These are phyloP conservation scores for Cucumis melo DNA, from an alignment of 306 rosid genomes.

Conservation along the genomic window DNA sequence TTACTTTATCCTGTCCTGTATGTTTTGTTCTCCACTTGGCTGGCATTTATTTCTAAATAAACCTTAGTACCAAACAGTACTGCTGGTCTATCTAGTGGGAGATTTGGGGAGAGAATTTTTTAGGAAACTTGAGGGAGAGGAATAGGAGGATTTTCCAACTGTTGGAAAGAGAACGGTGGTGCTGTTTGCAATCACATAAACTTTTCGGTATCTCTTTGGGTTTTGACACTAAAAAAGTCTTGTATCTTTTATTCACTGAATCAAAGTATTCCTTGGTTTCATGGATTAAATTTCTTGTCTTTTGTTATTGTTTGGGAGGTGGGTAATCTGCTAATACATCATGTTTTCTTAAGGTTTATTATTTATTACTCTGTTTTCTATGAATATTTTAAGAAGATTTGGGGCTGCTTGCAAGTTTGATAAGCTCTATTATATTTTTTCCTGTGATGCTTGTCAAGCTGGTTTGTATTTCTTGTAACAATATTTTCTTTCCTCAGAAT, in stretches of 20 bases:
- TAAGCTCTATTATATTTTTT: not conserved
- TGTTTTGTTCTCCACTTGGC: not conserved
- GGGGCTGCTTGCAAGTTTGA: not conserved
- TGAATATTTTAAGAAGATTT: not conserved
- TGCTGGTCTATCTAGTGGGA: not conserved
- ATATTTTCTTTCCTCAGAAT: slow-evolving; percentile 31
- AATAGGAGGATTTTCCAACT: not conserved
- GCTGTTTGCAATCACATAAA: not conserved
- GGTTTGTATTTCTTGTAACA: not conserved
- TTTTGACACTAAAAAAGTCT: not conserved
- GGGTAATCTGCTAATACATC: not conserved
- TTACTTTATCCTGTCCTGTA: not conserved
- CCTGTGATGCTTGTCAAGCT: not conserved
- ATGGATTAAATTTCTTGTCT: not conserved
- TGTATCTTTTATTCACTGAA: not conserved
- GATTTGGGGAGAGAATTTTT: not conserved
- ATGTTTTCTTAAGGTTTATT: not conserved
- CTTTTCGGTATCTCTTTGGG: not conserved
- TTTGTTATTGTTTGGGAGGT: not conserved
- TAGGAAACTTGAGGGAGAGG: not conserved
- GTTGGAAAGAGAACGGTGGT: not conserved
- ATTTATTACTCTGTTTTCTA: not conserved
- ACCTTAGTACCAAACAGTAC: not conserved
- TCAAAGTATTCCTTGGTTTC: not conserved
- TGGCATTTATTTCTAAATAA: not conserved